These are phyloP conservation scores for Thermoascus crustaceus DNA, from an alignment of 2,329 filamentous ascomycete genomes.

Conservation along the genomic window DNA sequence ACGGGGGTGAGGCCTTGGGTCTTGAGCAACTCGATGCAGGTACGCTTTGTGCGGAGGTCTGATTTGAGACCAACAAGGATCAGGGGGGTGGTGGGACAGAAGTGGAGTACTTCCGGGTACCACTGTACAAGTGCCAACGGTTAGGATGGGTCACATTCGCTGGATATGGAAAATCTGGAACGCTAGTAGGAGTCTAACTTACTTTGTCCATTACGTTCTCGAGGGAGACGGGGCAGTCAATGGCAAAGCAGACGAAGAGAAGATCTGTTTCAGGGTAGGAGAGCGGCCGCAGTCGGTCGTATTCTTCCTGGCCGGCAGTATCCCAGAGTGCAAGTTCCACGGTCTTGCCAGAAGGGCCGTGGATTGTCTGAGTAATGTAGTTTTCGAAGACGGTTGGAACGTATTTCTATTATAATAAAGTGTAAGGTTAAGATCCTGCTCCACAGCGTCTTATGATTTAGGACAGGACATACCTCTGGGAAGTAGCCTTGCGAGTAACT, in stretches of 20 bases:
- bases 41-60: conserved; percentile 88
- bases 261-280: conserved; percentile 98
- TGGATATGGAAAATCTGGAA: too few relatives aligned
- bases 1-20: conserved; percentile 95
- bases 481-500: conserved; percentile 99
- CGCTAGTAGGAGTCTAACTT: too few relatives aligned
- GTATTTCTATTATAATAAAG: conserved; percentile 67
- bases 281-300: conserved; percentile 87
- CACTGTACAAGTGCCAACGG: conserved; percentile 52
- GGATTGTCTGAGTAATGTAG: conserved; percentile 95
- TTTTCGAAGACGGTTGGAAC: conserved; percentile 99
- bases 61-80: conserved; percentile 96
- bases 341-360: conserved; percentile 79
- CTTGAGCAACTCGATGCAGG: conserved; percentile 97
- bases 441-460: background rate
- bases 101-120: conserved; percentile 98
- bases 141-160: too few relatives aligned
- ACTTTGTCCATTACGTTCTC: conserved; percentile 99
- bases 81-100: conserved; percentile 94
- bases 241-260: conserved; percentile 97
- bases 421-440: conserved; percentile 4
- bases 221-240: conserved; percentile 95
- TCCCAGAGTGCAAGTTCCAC: conserved; percentile 98
- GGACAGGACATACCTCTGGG: conserved; percentile 65
- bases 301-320: conserved; percentile 96